These are phyloP conservation scores for Fistulinella cinereoalba DNA, from an alignment of 1,284 basidiomycete genomes.

Conservation along the genomic window DNA sequence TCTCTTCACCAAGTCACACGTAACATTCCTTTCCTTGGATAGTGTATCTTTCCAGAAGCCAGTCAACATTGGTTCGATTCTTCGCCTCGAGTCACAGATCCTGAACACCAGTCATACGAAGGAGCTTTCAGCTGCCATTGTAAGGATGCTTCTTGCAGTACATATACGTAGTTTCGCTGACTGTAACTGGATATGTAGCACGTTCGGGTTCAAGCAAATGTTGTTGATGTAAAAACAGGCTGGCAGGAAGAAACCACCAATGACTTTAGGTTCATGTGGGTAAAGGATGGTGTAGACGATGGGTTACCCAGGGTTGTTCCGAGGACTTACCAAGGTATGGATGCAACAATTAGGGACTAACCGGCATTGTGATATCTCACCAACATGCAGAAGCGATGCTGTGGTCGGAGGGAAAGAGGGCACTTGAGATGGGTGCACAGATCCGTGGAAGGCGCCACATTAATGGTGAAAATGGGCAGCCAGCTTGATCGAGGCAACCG, in stretches of 20 bases:
- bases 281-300: constrained; percentile 39
- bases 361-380: not conserved
- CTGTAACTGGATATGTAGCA: constrained; percentile 41
- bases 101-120: constrained; percentile 51
- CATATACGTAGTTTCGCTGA: not conserved
- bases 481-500: too few relatives aligned
- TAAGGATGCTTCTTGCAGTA: constrained; percentile 38
- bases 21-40: constrained; percentile 76
- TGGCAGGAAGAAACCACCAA: constrained; percentile 66
- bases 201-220: constrained; percentile 71
- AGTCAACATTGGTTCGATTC: constrained; percentile 78
- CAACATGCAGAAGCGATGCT: constrained; percentile 66
- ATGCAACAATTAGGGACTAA: not conserved
- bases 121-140: constrained; percentile 49
- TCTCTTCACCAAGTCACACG: constrained; percentile 64
- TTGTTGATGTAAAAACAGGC: constrained; percentile 72
- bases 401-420: constrained; percentile 75
- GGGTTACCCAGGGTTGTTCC: constrained; percentile 61
- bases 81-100: constrained; percentile 68
- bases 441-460: constrained; percentile 41
- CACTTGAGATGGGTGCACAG: constrained; percentile 58
- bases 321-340: constrained; percentile 62
- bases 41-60: constrained; percentile 77
- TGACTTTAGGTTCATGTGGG: constrained; percentile 72
- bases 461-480: not conserved